These are phyloP conservation scores for Colletotrichum liriopes DNA, from an alignment of 2,329 filamentous ascomycete species.

Conservation along the genomic window DNA sequence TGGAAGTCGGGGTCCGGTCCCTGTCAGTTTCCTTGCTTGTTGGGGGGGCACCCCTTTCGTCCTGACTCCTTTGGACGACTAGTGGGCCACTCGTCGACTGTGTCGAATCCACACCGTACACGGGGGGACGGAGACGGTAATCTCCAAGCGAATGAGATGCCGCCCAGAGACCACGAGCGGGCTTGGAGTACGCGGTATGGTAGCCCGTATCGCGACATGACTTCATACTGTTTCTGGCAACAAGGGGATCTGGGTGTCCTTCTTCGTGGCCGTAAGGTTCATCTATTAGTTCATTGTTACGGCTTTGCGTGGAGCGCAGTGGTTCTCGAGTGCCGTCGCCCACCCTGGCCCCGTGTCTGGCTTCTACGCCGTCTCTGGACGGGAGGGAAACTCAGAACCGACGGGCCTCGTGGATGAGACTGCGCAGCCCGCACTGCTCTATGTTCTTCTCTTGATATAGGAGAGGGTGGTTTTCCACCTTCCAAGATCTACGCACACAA, in stretches of 20 bases:
- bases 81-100: conserved; percentile 10
- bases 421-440: conserved; percentile 15
- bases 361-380: conserved; percentile 15
- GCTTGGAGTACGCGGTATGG: conserved; percentile 16
- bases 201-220: conserved; percentile 20
- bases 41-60: conserved; percentile 16
- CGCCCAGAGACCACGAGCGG: conserved; percentile 57
- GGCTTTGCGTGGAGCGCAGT: conserved; percentile 20
- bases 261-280: conserved; percentile 20
- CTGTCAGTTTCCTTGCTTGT: conserved; percentile 40
- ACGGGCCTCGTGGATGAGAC: conserved; percentile 19
- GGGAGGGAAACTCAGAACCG: not conserved
- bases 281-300: conserved; percentile 31
- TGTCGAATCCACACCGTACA: conserved; percentile 19
- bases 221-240: conserved; percentile 38
- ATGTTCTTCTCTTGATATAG: conserved; percentile 57
- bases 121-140: conserved; percentile 25
- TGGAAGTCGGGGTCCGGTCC: conserved; percentile 38
- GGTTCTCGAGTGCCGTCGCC: conserved; percentile 25
- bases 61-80: conserved; percentile 2
- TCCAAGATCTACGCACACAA: conserved; percentile 61
- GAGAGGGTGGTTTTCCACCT: conserved; percentile 61
- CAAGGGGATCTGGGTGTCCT: conserved; percentile 22
- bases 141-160: conserved; percentile 55
- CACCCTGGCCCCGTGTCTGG: conserved; percentile 26